Conservation (phyloP, 2,329 filamentous ascomycete species). For the Fusarium brachygibbosum region DNA sequence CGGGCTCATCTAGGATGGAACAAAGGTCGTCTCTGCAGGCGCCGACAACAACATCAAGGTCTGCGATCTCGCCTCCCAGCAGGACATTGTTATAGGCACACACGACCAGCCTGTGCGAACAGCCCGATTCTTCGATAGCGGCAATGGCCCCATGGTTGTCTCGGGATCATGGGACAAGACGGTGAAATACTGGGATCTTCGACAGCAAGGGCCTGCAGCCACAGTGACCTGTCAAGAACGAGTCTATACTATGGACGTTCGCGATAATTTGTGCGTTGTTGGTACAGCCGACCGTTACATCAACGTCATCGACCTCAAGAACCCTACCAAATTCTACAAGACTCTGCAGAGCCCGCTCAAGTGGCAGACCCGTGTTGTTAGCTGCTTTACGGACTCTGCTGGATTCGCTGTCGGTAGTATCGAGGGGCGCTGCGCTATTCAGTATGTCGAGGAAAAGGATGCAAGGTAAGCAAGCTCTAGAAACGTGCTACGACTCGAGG, state of each 20-base stretch:
- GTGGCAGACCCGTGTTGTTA: slow-evolving; percentile 96
- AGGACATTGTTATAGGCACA: slow-evolving; percentile 80
- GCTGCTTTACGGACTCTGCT: slow-evolving; percentile 91
- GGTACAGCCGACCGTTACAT: slow-evolving; percentile 97
- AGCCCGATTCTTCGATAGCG: slow-evolving; percentile 81
- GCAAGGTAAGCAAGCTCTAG: slow-evolving; percentile 71
- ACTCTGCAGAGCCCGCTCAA: slow-evolving; percentile 95
- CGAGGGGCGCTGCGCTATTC: slow-evolving; percentile 96
- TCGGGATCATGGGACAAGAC: slow-evolving; percentile 95
- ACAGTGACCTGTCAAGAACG: slow-evolving; percentile 79
- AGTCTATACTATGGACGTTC: slow-evolving; percentile 92
- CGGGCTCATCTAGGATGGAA: slow-evolving; percentile 78
- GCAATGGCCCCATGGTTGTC: slow-evolving; percentile 83
- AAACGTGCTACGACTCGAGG: too few species aligned
- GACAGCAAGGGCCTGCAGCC: slow-evolving; percentile 74
- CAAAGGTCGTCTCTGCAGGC: slow-evolving; percentile 86
- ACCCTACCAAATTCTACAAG: slow-evolving; percentile 94
- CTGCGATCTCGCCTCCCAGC: slow-evolving; percentile 80
- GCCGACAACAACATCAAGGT: slow-evolving; percentile 93
- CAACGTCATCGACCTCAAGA: slow-evolving; percentile 91
- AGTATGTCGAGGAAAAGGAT: slow-evolving; percentile 98
- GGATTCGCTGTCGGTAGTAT: slow-evolving; percentile 97
- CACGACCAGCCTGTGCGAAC: slow-evolving; percentile 87
- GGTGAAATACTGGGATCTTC: slow-evolving; percentile 89
- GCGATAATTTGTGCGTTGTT: slow-evolving; percentile 88